A percentile compares a stretch with the other conserved stretches of the same genome.
phyloP scores from a whole-genome alignment of 345 rosid genomes.

The Trapa incisa region DNA sequence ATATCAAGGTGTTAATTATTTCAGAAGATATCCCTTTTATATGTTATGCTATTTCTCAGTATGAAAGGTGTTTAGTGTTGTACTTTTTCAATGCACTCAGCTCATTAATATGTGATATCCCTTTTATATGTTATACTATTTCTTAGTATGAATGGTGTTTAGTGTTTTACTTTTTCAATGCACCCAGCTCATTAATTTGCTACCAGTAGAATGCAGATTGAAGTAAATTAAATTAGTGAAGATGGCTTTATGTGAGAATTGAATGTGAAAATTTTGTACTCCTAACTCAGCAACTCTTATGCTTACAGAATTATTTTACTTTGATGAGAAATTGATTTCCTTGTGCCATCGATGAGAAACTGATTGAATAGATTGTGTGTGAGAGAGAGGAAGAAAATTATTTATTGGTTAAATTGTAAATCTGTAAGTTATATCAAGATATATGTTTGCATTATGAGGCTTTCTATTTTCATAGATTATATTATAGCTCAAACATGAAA shows the following conservation, averaged over 20 bases:
- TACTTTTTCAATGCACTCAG: background rate
- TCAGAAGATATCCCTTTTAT: background rate
- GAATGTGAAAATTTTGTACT: background rate
- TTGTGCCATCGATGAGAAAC: background rate
- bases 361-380: background rate
- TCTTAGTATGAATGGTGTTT: background rate
- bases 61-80: background rate
- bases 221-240: background rate
- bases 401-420: background rate
- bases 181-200: background rate
- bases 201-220: background rate
- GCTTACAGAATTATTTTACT: background rate
- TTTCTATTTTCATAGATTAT: background rate
- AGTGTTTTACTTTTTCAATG: background rate
- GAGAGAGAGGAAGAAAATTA: background rate
- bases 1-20: conserved; percentile 36
- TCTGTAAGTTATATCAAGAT: background rate
- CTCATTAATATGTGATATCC: background rate
- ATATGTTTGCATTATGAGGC: background rate
- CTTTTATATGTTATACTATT: background rate
- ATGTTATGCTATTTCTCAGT: background rate
- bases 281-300: background rate
- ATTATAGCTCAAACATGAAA: too few relatives aligned
- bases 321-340: background rate
- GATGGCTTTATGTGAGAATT: background rate